Evolutionary conservation across 331 rosid genomes (phyloP).

Genomic region (Rhamnella rubrinervis): DNA sequence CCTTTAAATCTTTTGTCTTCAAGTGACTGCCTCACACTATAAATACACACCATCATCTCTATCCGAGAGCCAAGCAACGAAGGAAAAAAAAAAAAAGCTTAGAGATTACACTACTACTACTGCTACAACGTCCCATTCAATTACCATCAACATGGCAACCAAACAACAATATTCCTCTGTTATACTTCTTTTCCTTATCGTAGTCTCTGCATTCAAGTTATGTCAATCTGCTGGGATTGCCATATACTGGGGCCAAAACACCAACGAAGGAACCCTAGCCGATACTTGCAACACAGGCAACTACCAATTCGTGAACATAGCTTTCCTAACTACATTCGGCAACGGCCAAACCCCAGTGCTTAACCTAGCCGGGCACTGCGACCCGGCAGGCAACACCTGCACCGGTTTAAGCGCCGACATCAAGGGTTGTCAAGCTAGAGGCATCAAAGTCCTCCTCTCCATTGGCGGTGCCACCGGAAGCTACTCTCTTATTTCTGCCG

Average conservation of each 20-base stretch:
- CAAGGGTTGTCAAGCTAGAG: slow-evolving; percentile 33
- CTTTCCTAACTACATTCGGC: slow-evolving; percentile 43
- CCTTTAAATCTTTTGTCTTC: neutral
- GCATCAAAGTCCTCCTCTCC: slow-evolving; percentile 47
- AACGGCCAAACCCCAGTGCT: slow-evolving; percentile 32
- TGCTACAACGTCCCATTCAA: no score
- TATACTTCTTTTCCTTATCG: slow-evolving; percentile 22
- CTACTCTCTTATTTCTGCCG: slow-evolving; percentile 35
- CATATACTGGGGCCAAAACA: slow-evolving; percentile 47
- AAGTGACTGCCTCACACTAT: slow-evolving; percentile 25
- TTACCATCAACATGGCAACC: slow-evolving; percentile 31
- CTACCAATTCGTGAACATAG: slow-evolving; percentile 43
- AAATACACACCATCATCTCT: slow-evolving; percentile 14
- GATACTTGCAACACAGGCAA: slow-evolving; percentile 41
- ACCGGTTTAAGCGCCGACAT: slow-evolving; percentile 30
- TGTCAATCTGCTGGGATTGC: slow-evolving; percentile 36
- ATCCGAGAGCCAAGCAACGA: neutral
- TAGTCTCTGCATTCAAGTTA: slow-evolving; percentile 24
- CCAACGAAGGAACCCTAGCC: slow-evolving; percentile 33
- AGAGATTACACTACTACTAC: neutral
- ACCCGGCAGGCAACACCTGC: slow-evolving; percentile 12
- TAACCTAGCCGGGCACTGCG: slow-evolving; percentile 52
- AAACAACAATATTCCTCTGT: slow-evolving; percentile 15
- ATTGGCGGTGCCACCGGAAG: slow-evolving; percentile 38
- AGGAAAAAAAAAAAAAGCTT: neutral